These are phyloP conservation scores for Alectoria sarmentosa DNA, from an alignment of 495 filamentous ascomycete genomes.

Conservation along the genomic window DNA sequence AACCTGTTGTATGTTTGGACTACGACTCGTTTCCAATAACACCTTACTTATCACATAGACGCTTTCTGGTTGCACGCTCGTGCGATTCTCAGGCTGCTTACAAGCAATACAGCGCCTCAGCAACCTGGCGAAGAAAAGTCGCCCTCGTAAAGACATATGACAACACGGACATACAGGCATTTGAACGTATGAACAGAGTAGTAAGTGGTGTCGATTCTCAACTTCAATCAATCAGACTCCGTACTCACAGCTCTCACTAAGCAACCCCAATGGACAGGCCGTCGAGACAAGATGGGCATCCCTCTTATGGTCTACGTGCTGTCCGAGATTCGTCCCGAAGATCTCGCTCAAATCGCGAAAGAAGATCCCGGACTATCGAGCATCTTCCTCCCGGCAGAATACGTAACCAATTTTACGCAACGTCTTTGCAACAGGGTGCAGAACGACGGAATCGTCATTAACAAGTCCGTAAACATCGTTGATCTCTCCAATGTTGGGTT, in stretches of 20 bases:
- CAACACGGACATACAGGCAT: constrained; percentile 73
- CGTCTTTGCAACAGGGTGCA: constrained; percentile 60
- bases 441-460: constrained; percentile 64
- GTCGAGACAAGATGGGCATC: constrained; percentile 75
- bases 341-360: constrained; percentile 62
- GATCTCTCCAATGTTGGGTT: constrained; percentile 74
- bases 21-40: background rate
- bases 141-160: constrained; percentile 61
- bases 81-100: constrained; percentile 41
- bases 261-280: constrained; percentile 36
- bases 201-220: background rate
- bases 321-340: constrained; percentile 67
- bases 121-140: constrained; percentile 73
- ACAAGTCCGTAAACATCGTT: constrained; percentile 80
- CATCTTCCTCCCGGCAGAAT: constrained; percentile 80
- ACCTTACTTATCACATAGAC: background rate
- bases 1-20: background rate
- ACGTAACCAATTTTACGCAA: constrained; percentile 73
- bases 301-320: constrained; percentile 84
- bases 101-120: constrained; percentile 75
- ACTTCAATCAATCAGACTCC: background rate
- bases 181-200: background rate
- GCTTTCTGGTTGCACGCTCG: background rate
- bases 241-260: background rate
- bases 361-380: constrained; percentile 62